Conservation (phyloP, 352 stramenopile species). For the Phytophthora ramorum region DNA sequence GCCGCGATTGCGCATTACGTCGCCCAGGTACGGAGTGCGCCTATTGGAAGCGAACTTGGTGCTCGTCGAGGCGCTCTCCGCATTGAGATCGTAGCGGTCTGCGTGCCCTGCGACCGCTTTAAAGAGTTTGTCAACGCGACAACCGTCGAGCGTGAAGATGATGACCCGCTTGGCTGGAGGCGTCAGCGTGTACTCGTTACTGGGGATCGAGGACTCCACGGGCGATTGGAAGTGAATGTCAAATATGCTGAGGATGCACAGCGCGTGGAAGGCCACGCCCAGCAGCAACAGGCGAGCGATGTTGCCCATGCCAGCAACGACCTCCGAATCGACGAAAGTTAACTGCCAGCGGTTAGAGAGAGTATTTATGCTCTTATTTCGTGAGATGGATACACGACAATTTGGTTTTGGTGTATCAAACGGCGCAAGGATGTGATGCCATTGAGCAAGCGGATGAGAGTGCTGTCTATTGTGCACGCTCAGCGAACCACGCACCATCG, state of each 20-base stretch:
- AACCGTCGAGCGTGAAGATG: conserved; percentile 85
- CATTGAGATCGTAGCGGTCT: conserved; percentile 26
- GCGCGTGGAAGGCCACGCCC: conserved; percentile 77
- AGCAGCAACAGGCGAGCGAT: conserved; percentile 58
- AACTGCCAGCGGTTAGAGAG: conserved; percentile 1
- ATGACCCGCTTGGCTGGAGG: conserved; percentile 70
- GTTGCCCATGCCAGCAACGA: conserved; percentile 1
- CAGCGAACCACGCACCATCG: conserved; percentile 56
- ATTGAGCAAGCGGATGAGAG: too few relatives aligned
- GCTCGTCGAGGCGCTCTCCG: background rate
- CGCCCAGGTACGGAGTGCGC: conserved; percentile 72
- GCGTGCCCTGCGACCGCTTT: conserved; percentile 48
- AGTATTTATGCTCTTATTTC: background rate
- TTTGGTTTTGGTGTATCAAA: too few relatives aligned
- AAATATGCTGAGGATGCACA: conserved; percentile 87
- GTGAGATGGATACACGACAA: background rate
- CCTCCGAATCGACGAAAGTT: background rate
- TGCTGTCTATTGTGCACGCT: conserved; percentile 22
- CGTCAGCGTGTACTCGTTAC: conserved; percentile 38
- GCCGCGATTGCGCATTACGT: conserved; percentile 66
- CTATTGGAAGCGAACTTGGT: conserved; percentile 6
- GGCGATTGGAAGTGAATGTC: conserved; percentile 91
- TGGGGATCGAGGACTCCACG: conserved; percentile 66
- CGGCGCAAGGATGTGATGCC: too few relatives aligned
- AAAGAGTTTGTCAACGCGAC: conserved; percentile 85